These are phyloP conservation scores for Tylopilus balloui DNA, from an alignment of 768 basidiomycete genomes.

Conservation along the genomic window DNA sequence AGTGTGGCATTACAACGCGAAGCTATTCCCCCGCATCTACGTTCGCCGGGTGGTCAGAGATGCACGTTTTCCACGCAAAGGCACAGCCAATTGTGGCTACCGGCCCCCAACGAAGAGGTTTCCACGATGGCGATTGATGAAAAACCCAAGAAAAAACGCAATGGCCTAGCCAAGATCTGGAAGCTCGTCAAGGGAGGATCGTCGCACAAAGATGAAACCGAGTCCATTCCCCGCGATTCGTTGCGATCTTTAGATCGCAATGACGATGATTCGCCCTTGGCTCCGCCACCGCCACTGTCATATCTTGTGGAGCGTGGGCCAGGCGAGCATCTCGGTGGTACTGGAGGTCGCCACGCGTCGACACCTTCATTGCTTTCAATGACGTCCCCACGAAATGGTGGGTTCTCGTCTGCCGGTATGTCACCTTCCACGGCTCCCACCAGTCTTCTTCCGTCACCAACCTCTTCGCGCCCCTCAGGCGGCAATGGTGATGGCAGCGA, in stretches of 20 bases:
- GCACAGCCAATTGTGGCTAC: conserved; percentile 53
- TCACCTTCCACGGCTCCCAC: conserved; percentile 75
- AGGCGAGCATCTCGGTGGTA: conserved; percentile 44
- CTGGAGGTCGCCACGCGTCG: conserved; percentile 54
- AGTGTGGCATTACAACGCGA: conserved; percentile 81
- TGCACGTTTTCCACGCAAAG: conserved; percentile 34
- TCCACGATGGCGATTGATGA: conserved; percentile 32
- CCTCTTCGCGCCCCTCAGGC: conserved; percentile 62
- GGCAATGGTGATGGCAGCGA: conserved; percentile 50
- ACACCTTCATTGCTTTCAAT: conserved; percentile 65
- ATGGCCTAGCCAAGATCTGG: conserved; percentile 78
- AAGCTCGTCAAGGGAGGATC: conserved; percentile 61
- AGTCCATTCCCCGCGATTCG: conserved; percentile 28
- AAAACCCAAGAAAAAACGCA: conserved; percentile 73
- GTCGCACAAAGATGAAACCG: conserved; percentile 37
- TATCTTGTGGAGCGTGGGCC: conserved; percentile 68
- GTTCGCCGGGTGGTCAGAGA: conserved; percentile 34
- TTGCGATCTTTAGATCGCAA: conserved; percentile 37
- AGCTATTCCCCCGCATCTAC: conserved; percentile 31
- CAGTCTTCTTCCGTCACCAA: conserved; percentile 69
- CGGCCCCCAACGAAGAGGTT: conserved; percentile 33
- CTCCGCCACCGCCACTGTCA: conserved; percentile 88
- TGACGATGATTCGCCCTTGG: conserved; percentile 73
- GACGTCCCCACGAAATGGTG: conserved; percentile 50
- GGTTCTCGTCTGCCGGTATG: conserved; percentile 54